A percentile compares a stretch with the other conserved stretches of the same genome.
Evolutionary conservation across 306 rosid genomes (phyloP).

Genomic region (Cucumis melo): DNA sequence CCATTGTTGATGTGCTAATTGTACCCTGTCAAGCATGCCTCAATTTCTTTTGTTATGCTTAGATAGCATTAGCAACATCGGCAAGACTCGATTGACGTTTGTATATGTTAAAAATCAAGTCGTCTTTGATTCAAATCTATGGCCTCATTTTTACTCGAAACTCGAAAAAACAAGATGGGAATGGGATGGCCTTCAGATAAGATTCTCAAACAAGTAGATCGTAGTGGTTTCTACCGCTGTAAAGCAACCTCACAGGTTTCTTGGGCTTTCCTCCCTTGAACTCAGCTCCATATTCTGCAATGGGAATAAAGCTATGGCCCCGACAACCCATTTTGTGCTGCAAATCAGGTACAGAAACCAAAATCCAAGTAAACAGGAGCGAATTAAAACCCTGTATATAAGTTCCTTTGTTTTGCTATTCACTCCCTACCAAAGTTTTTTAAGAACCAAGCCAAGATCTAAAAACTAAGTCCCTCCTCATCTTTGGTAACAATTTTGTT

Average conservation of each 20-base stretch:
- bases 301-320: conserved; percentile 73
- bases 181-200: neutral
- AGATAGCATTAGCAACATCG: neutral
- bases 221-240: conserved; percentile 82
- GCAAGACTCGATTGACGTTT: too few relatives aligned
- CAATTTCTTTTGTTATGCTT: neutral
- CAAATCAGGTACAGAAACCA: conserved; percentile 18
- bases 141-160: too few relatives aligned
- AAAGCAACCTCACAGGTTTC: conserved; percentile 66
- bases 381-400: neutral
- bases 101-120: too few relatives aligned
- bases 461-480: too few relatives aligned
- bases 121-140: too few relatives aligned
- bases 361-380: neutral
- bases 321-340: conserved; percentile 60
- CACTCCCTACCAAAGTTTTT: too few relatives aligned
- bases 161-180: neutral
- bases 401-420: too few relatives aligned
- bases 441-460: too few relatives aligned
- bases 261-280: conserved; percentile 30
- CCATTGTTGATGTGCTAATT: neutral
- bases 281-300: conserved; percentile 89
- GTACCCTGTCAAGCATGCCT: neutral
- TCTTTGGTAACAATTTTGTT: too few relatives aligned
- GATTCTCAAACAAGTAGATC: conserved; percentile 63